A percentile compares a stretch with the other conserved stretches of the same genome.
Evolutionary conservation across 768 basidiomycete species (phyloP).

Genomic region (Suillus variegatus): DNA sequence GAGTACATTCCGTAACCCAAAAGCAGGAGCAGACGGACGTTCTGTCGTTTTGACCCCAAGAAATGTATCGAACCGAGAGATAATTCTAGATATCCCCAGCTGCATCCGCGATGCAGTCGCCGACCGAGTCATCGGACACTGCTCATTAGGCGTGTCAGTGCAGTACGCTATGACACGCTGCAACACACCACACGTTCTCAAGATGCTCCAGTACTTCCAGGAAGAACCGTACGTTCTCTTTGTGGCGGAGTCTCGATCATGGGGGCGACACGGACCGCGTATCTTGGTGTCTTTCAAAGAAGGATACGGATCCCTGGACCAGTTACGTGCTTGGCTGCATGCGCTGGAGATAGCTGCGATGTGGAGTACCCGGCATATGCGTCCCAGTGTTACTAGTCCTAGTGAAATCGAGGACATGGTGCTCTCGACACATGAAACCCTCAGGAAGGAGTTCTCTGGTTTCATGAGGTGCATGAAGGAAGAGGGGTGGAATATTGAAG

Average conservation of each 20-base stretch:
- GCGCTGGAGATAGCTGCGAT: slow-evolving; percentile 20
- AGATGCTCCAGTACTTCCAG: slow-evolving; percentile 41
- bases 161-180: slow-evolving; percentile 20
- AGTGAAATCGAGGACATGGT: slow-evolving; percentile 13
- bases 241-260: slow-evolving; percentile 29
- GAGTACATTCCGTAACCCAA: slow-evolving; percentile 26
- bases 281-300: slow-evolving; percentile 54
- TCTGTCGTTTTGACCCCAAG: slow-evolving; percentile 33
- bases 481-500: slow-evolving; percentile 41
- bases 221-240: slow-evolving; percentile 56
- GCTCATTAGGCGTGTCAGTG: slow-evolving; percentile 52
- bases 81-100: slow-evolving; percentile 43
- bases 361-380: not conserved
- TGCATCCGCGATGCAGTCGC: slow-evolving; percentile 39
- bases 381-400: slow-evolving; percentile 4
- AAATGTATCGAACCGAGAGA: slow-evolving; percentile 43
- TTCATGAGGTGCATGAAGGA: slow-evolving; percentile 20
- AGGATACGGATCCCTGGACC: slow-evolving; percentile 46
- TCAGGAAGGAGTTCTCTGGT: slow-evolving; percentile 15
- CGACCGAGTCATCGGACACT: slow-evolving; percentile 41
- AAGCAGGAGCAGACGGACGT: slow-evolving; percentile 17
- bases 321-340: slow-evolving; percentile 56
- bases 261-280: not conserved
- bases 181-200: slow-evolving; percentile 17
- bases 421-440: slow-evolving; percentile 13